Evolutionary conservation across 768 basidiomycete genomes (phyloP).

Genomic region (Leccinum truebloodii): DNA sequence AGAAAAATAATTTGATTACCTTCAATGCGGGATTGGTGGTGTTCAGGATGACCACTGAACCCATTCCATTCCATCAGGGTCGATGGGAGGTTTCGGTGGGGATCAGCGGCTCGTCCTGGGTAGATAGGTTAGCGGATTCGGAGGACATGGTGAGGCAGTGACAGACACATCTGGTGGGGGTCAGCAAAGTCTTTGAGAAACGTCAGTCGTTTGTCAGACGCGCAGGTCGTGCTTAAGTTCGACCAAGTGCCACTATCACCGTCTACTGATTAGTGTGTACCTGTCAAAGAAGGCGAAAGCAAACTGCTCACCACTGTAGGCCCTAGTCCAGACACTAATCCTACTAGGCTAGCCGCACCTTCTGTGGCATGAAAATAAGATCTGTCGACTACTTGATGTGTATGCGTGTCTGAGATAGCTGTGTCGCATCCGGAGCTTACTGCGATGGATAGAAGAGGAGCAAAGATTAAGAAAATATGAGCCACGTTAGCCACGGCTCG

Average conservation of each 20-base stretch:
- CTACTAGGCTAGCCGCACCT: too few species aligned
- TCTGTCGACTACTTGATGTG: too few species aligned
- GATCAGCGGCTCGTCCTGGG: not conserved
- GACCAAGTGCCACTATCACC: conserved; percentile 48
- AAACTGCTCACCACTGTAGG: too few species aligned
- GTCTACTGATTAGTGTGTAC: too few species aligned
- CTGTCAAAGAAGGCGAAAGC: too few species aligned
- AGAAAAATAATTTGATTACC: not conserved
- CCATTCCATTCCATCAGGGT: conserved; percentile 69
- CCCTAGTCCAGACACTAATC: too few species aligned
- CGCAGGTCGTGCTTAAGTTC: conserved; percentile 43
- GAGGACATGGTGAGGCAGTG: not conserved
- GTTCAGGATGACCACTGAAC: conserved; percentile 68
- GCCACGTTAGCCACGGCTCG: too few species aligned
- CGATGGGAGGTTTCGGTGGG: conserved; percentile 41
- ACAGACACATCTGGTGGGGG: conserved; percentile 42
- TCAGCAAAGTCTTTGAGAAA: conserved; percentile 60
- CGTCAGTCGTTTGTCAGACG: not conserved
- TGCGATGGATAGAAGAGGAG: too few species aligned
- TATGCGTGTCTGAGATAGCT: too few species aligned
- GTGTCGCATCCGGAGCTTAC: too few species aligned
- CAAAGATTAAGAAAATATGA: too few species aligned
- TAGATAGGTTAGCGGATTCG: not conserved
- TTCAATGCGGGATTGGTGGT: conserved; percentile 40
- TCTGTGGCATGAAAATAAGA: too few species aligned